phyloP scores from a whole-genome alignment of 2,329 filamentous ascomycete species.

The Botryotinia narcissicola region DNA sequence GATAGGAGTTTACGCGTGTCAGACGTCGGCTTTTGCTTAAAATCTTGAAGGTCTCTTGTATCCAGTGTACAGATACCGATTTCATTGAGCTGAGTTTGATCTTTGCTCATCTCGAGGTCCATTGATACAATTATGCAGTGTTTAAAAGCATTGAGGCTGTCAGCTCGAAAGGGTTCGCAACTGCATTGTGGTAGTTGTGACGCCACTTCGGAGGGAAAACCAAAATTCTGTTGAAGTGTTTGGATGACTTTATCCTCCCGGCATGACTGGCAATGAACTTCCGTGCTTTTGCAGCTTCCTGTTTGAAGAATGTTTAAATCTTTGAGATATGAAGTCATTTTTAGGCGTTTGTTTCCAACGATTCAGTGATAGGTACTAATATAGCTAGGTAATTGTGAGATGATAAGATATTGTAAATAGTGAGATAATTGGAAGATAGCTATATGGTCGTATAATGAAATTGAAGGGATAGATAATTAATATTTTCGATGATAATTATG shows the following conservation, averaged over 20 bases:
- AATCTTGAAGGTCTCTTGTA: background rate
- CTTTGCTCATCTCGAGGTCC: background rate
- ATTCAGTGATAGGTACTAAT: background rate
- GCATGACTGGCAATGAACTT: background rate
- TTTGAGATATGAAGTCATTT: background rate
- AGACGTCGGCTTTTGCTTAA: background rate
- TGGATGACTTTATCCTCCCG: background rate
- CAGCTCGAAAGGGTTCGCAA: background rate
- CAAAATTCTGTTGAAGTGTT: background rate
- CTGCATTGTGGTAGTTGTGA: background rate
- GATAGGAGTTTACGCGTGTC: background rate
- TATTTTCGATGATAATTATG: too few species aligned
- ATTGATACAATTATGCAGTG: background rate
- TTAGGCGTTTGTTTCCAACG: accelerated
- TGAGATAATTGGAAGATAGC: background rate
- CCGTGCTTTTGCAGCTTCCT: too few species aligned
- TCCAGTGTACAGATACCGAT: background rate
- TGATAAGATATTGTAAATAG: background rate
- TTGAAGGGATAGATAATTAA: background rate
- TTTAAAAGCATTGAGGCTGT: too few species aligned
- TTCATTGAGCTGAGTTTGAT: too few species aligned
- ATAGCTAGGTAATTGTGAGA: background rate
- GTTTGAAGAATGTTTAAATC: background rate
- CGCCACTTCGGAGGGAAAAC: background rate
- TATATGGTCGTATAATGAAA: background rate